These are phyloP conservation scores for Lentinula guzmanii DNA, from an alignment of 768 basidiomycete species.

Conservation along the genomic window DNA sequence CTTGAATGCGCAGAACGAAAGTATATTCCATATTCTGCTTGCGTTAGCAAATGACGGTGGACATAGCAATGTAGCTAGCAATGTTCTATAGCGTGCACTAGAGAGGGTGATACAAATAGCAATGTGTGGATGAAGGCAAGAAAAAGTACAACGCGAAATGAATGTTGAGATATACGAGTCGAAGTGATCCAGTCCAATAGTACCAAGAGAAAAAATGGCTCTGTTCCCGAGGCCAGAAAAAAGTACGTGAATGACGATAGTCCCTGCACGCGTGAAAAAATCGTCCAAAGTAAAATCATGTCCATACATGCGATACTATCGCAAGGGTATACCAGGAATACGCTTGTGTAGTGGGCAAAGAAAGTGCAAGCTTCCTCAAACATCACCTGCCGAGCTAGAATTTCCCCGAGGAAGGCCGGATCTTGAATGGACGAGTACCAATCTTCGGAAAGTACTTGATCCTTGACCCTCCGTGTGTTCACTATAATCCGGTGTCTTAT, in stretches of 20 bases:
- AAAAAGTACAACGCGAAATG: neutral
- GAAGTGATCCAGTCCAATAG: constrained; percentile 1
- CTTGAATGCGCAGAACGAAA: neutral
- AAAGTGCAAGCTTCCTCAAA: neutral
- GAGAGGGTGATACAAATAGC: neutral
- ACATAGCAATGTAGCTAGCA: neutral
- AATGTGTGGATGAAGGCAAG: neutral
- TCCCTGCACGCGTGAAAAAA: neutral
- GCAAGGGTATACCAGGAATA: neutral
- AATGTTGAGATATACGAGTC: neutral
- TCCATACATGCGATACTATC: neutral
- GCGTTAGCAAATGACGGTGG: neutral
- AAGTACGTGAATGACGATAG: neutral
- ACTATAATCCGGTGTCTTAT: constrained; percentile 14
- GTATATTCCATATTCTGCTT: neutral
- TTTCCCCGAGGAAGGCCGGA: constrained; percentile 8
- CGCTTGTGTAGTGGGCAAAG: neutral
- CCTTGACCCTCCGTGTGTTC: constrained; percentile 11
- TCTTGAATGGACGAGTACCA: constrained; percentile 23
- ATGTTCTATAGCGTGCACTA: neutral
- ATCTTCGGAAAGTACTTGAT: constrained; percentile 21
- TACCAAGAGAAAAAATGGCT: neutral
- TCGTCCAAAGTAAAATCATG: neutral
- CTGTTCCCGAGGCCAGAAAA: neutral
- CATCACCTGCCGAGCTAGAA: neutral